Evolutionary conservation across 1,284 basidiomycete genomes (phyloP), one percentile per base, ranked within the genome.

Genomic region (Leccinum huronense): DNA sequence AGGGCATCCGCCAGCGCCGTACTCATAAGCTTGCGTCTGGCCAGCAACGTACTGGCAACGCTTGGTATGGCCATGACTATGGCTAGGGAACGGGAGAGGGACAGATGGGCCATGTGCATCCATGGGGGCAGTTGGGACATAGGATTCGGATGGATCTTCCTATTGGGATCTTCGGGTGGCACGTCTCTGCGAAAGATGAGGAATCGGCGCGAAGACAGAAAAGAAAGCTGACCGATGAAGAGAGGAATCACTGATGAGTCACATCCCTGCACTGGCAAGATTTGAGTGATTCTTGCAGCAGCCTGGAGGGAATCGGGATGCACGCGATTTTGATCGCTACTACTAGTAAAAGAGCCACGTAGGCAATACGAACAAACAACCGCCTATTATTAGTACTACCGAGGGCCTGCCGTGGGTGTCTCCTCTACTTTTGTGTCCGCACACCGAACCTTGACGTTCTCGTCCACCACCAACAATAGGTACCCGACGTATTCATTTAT

Each of bases 401-500:
- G 60, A 98, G 78, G 11, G 89, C 85, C 62, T 85, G 80, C 23
- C 23, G 23, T 27, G 23, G 23, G 23, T 1, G 83, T 80, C 78
- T 98, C 96, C 64, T 91, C 87, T 5, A 78, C 73, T 66, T 86
- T 90, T 0, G 95, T 92, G 72, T 93, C 90, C 1, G 89, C 95
- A 67, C 94, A 91, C 19, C 97, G 86, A 59, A 99, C 86, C 75
- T 88, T 93, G 65, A 88, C 78, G 65, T 92, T 86, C 71, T 89
- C 85, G 72, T 98, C 97, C 23, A 98, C 23, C 23, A 27, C 86
- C 8, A 99, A 83, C 74, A 92, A 99, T 10, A 97, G 90, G 73
- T 98, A 98, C 3, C 95, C 97, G 38, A 98, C 86, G 69, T 94
- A 89, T 73, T 90, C 91, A 79, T 98, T 99, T 57, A 87, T 86